Evolutionary conservation across 129 eudicot species (phyloP).

Genomic region (Centella asiatica): DNA sequence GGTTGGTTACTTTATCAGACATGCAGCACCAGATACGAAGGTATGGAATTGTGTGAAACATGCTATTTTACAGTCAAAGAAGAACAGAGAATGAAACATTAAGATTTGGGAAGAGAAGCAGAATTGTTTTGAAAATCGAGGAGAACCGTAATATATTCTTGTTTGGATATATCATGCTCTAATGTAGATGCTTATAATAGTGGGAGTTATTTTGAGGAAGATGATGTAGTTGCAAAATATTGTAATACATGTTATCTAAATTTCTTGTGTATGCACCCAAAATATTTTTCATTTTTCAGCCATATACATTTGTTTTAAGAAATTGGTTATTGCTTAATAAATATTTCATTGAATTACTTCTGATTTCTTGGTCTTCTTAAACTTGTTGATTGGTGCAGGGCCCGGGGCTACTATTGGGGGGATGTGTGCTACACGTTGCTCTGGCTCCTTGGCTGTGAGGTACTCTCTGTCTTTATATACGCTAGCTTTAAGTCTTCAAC

Average conservation of each 20-base stretch:
- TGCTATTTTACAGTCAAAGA: too few species aligned
- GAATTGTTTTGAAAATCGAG: background rate
- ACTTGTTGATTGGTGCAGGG: conserved; percentile 41
- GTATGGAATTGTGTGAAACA: too few species aligned
- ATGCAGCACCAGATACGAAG: too few species aligned
- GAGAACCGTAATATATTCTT: background rate
- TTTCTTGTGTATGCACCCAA: background rate
- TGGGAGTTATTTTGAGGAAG: too few species aligned
- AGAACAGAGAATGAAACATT: too few species aligned
- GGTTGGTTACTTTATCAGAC: background rate
- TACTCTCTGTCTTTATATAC: conserved; percentile 19
- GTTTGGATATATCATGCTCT: background rate
- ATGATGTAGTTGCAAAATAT: background rate
- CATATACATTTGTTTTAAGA: background rate
- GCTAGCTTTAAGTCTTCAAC: background rate
- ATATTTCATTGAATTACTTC: background rate
- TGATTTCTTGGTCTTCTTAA: background rate
- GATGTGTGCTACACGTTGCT: conserved; percentile 99
- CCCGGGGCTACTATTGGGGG: conserved; percentile 99
- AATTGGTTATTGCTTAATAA: background rate
- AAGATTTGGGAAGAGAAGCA: background rate
- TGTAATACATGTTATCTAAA: background rate
- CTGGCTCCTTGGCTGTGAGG: conserved; percentile 99
- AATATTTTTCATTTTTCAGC: background rate
- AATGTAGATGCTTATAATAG: too few species aligned